Evolutionary conservation across 257 asterid species (phyloP).

Genomic region (Penstemon davidsonii): DNA sequence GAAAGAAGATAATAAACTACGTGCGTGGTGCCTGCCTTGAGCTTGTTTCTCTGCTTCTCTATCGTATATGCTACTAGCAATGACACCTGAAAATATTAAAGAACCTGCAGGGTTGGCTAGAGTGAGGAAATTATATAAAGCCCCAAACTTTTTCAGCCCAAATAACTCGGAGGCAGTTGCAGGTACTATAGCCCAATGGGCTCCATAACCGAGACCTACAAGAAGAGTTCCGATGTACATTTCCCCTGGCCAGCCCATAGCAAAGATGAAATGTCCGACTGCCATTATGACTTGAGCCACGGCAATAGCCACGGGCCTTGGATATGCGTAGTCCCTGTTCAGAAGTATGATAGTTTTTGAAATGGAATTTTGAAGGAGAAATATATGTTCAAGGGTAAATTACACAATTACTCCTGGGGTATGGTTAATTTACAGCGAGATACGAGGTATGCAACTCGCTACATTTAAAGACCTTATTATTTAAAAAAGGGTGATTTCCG

Average conservation of each 20-base stretch:
- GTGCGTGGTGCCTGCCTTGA: constrained; percentile 33
- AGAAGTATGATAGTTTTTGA: constrained; percentile 18
- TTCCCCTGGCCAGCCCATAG: constrained; percentile 92
- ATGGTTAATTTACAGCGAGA: background rate
- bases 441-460: no score
- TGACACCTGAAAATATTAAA: constrained; percentile 68
- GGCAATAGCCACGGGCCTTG: constrained; percentile 79
- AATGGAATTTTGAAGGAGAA: constrained; percentile 20
- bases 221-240: constrained; percentile 88
- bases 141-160: constrained; percentile 83
- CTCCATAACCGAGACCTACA: constrained; percentile 94
- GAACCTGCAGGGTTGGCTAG: constrained; percentile 88
- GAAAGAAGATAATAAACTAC: constrained; percentile 37
- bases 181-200: constrained; percentile 96
- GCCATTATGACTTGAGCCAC: constrained; percentile 80
- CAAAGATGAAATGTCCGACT: constrained; percentile 76
- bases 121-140: constrained; percentile 77
- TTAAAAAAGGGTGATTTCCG: no score
- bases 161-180: constrained; percentile 90
- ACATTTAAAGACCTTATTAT: no score
- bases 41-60: constrained; percentile 84
- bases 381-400: background rate
- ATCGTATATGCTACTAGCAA: constrained; percentile 85
- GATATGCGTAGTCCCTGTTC: constrained; percentile 80
- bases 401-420: background rate